A percentile compares a stretch with the other conserved stretches of the same genome.
phyloP scores from a whole-genome alignment of 805 yeast genomes.

The Cyberlindnera maritima region DNA sequence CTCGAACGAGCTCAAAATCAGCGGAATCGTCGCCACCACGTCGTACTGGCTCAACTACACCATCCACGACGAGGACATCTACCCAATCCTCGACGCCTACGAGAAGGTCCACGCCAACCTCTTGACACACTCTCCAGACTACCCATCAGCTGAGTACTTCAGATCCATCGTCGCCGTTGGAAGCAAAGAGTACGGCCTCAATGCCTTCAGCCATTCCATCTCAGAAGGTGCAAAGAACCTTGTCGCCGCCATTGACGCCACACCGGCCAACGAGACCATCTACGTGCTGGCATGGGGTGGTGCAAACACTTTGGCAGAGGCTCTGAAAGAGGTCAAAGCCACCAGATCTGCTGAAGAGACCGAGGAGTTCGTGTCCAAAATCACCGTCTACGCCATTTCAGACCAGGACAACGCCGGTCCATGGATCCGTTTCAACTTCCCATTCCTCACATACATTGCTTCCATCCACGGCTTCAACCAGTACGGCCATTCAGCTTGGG shows the following conservation, averaged over 20 bases:
- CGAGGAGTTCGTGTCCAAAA: slow-evolving; percentile 18
- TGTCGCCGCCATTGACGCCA: slow-evolving; percentile 25
- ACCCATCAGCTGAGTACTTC: slow-evolving; percentile 29
- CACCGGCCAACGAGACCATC: slow-evolving; percentile 17
- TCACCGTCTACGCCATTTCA: slow-evolving; percentile 29
- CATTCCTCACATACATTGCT: slow-evolving; percentile 26
- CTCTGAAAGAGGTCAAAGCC: slow-evolving; percentile 24
- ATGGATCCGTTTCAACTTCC: slow-evolving; percentile 31
- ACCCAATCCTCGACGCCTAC: slow-evolving; percentile 32
- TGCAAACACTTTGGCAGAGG: slow-evolving; percentile 32
- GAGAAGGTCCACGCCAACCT: slow-evolving; percentile 27
- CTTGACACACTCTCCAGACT: slow-evolving; percentile 26
- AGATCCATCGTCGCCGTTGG: slow-evolving; percentile 28
- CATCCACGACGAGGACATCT: slow-evolving; percentile 30
- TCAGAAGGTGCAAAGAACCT: slow-evolving; percentile 27
- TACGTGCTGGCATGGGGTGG: slow-evolving; percentile 33
- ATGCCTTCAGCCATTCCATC: slow-evolving; percentile 20
- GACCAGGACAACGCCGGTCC: slow-evolving; percentile 34
- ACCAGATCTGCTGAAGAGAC: slow-evolving; percentile 19
- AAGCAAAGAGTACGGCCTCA: slow-evolving; percentile 28
- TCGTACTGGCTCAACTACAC: slow-evolving; percentile 33
- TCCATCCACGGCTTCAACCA: slow-evolving; percentile 31
- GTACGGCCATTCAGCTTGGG: slow-evolving; percentile 31
- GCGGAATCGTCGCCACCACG: slow-evolving; percentile 34
- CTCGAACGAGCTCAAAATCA: slow-evolving; percentile 29